phyloP scores from a whole-genome alignment of 2,329 filamentous ascomycete genomes.

The Zymoseptoria brevis region DNA sequence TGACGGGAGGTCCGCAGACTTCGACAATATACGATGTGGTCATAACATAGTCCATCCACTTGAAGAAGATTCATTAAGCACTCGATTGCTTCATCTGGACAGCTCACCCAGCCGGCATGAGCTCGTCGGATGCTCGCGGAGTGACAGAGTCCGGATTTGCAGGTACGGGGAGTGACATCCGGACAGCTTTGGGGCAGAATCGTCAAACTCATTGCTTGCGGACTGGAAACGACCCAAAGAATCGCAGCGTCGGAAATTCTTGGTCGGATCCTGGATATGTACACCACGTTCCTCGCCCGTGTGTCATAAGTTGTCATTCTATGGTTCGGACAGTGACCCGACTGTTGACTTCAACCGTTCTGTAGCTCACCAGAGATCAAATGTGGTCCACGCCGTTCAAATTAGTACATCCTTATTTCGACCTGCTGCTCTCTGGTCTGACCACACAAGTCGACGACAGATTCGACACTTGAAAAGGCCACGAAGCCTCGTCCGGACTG shows the following conservation, averaged over 20 bases:
- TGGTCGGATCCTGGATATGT: too few species aligned
- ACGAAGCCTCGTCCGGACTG: too few species aligned
- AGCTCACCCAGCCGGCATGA: neutral
- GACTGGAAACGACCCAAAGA: neutral
- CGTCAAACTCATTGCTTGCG: neutral
- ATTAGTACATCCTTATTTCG: neutral
- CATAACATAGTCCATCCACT: too few species aligned
- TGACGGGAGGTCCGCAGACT: too few species aligned
- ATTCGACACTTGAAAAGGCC: too few species aligned
- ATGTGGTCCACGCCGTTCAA: neutral
- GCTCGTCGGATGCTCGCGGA: neutral
- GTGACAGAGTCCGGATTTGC: neutral
- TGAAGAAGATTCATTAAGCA: too few species aligned
- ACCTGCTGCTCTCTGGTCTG: neutral
- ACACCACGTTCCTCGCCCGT: too few species aligned
- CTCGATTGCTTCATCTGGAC: neutral
- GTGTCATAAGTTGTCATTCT: too few species aligned
- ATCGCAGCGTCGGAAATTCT: neutral
- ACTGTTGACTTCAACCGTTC: neutral
- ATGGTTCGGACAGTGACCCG: neutral
- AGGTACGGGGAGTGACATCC: neutral
- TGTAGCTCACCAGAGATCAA: too few species aligned
- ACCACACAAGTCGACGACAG: too few species aligned
- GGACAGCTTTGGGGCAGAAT: neutral
- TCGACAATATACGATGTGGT: too few species aligned